Conservation (phyloP, 495 filamentous ascomycete species). For the Tuber magnatum region DNA sequence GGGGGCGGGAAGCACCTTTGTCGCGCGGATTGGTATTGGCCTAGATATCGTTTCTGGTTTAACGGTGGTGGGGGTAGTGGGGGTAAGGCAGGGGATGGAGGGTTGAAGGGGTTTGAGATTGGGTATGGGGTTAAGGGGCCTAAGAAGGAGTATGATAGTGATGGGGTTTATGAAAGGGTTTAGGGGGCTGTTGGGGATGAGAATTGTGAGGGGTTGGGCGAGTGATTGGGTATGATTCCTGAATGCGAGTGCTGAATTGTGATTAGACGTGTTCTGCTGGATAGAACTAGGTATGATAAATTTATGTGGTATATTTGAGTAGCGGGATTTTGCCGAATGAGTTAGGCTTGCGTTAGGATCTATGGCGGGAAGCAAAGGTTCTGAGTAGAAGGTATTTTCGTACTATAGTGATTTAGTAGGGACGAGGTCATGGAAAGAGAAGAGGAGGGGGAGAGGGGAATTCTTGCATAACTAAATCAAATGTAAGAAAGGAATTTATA, state of each 20-base stretch:
- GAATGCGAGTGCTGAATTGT: background rate
- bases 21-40: slow-evolving; percentile 57
- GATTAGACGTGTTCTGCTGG: background rate
- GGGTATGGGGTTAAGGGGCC: slow-evolving; percentile 59
- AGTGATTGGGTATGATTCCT: background rate
- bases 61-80: slow-evolving; percentile 11
- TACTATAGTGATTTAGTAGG: background rate
- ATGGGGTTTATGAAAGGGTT: slow-evolving; percentile 46
- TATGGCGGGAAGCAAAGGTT: background rate
- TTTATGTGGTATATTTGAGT: background rate
- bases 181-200: background rate
- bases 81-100: slow-evolving; percentile 40
- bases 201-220: background rate
- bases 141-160: slow-evolving; percentile 59
- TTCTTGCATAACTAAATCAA: background rate
- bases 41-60: slow-evolving; percentile 56
- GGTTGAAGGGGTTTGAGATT: slow-evolving; percentile 51
- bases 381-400: background rate
- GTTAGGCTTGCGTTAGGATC: background rate
- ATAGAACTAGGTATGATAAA: no score
- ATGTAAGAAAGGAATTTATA: background rate
- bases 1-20: slow-evolving; percentile 58
- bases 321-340: background rate
- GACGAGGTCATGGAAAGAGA: background rate
- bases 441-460: no score